Evolutionary conservation across 495 filamentous ascomycete species (phyloP), one percentile per base, ranked within the genome.

Genomic region (Podospora fimiseda): DNA sequence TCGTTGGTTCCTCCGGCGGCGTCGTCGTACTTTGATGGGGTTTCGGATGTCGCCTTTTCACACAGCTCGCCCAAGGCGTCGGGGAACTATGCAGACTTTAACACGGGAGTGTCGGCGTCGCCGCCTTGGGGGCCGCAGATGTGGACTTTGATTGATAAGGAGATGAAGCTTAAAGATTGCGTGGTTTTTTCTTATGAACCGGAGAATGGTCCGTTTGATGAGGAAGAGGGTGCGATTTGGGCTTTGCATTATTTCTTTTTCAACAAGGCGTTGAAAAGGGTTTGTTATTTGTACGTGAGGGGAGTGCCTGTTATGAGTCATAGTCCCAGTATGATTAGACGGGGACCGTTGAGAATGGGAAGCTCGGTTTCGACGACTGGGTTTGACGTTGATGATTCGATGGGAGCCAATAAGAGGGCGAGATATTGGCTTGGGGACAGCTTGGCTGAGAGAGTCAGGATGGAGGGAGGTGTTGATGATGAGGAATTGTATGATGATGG

Each of bases 191-290:
- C 81, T 18, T 97, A 94, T 70, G 78, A 84, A 21, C 93, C 93
- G 0, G 80, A 86, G 18, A 89, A 96, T 52, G 87, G 89, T 37
- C 82, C 84, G 11, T 91, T 91, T 52, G 88, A 90, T 52, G 90
- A 88, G 20, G 93, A 96, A 53, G 88, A 94, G 60, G 84, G 87
- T 45, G 85, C 91, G 3, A 88, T 97, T 38, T 98, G 94, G 94
- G 91, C 88, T 56, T 74, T 89, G 51, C 88, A 96, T 66, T 95
- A 94, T 68, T 95, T 98, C 75, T 95, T 97, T 70, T 97, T 96
- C 79, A 95, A 93, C 74, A 95, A 91, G 58, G 72, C 80, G 18
- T 79, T 81, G 60, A 98, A 97, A 73, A 80, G 93, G n/a, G 91
- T 98, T 18, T 92, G 88, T 60, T 97, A 97, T 66, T 70, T 98